Evolutionary conservation across 108 stramenopile genomes (phyloP), one percentile per base, ranked within the genome.

Genomic region (Chaetoceros muelleri): DNA sequence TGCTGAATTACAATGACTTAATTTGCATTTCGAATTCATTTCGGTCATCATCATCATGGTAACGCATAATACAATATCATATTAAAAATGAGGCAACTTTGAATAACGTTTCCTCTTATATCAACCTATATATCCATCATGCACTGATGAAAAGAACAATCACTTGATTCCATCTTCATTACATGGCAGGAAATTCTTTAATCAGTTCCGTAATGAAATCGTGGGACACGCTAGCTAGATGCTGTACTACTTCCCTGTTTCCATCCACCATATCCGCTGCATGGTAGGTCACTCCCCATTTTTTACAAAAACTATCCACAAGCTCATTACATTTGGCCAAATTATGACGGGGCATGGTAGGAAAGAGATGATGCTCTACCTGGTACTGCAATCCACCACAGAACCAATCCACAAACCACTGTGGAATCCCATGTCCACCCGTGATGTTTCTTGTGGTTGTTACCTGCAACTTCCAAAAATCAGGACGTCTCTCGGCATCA

Each of bases 311-410:
- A 0, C 79, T 77, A 31, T 80, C 76, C 0, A 98, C 97, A 56
- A 97, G 67, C 52, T 77, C 70, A 78, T 96, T 93, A 29, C 83
- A 74, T 75, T 89, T 90, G 1, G 46, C 46, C 44, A 96, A 67
- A 74, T 95, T 95, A 84, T 98, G 94, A 50, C 97, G 71, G 5
- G 99, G 99, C 68, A 96, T 73, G 61, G 71, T 79, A 20, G 99
- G 99, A 82, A 99, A 99, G 48, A 99, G 79, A 77, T 99, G 99
- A 69, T 99, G 99, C 55, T 99, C 99, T 5, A 99, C 96, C 75
- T 99, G 99, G 52, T 95, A 97, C 60, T 98, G 95, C 8, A 99
- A 82, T 30, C 97, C 96, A 55, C 97, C 96, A 59, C 96, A 98
- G 74, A 98, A 96, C 97, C 96, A 99, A 55, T 96, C 89, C 20